Conservation (phyloP, 2,329 filamentous ascomycete genomes). For the Fusarium sp. region DNA sequence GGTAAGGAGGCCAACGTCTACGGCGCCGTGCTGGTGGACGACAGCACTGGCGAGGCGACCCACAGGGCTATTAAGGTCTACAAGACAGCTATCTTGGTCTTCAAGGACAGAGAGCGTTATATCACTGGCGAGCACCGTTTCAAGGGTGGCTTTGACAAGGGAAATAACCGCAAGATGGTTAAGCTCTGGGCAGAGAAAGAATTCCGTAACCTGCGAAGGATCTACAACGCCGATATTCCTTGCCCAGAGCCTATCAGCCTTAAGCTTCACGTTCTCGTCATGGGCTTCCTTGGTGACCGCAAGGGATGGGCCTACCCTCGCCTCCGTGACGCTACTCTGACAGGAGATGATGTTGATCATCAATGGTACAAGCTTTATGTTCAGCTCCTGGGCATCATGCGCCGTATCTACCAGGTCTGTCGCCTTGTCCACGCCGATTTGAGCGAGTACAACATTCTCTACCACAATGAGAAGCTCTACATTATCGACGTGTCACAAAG, state of each 20-base stretch:
- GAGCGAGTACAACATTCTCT: conserved; percentile 98
- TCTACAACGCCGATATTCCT: conserved; percentile 86
- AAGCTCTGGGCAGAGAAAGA: conserved; percentile 99
- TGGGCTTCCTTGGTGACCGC: conserved; percentile 90
- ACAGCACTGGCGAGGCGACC: conserved; percentile 65
- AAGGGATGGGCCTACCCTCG: conserved; percentile 91
- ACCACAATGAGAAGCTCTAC: conserved; percentile 84
- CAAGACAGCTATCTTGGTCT: conserved; percentile 97
- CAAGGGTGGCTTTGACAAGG: conserved; percentile 90
- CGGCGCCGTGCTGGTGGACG: conserved; percentile 79
- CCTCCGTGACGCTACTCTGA: conserved; percentile 85
- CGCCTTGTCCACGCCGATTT: conserved; percentile 94
- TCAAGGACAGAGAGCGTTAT: conserved; percentile 97
- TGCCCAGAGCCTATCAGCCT: conserved; percentile 91
- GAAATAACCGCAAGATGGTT: conserved; percentile 96
- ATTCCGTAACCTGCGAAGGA: conserved; percentile 89
- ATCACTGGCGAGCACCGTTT: conserved; percentile 96
- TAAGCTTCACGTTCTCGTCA: conserved; percentile 93
- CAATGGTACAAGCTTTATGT: conserved; percentile 85
- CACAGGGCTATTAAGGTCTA: conserved; percentile 98
- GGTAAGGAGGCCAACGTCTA: conserved; percentile 99
- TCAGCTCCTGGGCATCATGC: conserved; percentile 89
- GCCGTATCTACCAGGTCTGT: conserved; percentile 92
- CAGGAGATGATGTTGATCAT: conserved; percentile 74
- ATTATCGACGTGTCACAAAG: conserved; percentile 98